phyloP scores from a whole-genome alignment of 176 grass and related monocot genomes.

The Oryza brachyantha region DNA sequence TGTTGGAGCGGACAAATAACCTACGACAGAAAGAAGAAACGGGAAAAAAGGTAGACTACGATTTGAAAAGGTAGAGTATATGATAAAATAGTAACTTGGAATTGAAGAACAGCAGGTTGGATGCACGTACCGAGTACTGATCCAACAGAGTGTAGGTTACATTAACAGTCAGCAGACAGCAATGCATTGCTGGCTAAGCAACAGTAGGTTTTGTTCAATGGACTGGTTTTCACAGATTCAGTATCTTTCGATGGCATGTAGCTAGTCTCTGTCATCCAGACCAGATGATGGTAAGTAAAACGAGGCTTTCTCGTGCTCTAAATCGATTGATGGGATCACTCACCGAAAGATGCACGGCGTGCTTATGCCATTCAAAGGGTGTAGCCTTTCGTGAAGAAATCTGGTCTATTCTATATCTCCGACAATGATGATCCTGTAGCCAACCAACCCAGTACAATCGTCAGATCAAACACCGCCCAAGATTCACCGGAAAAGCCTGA shows the following conservation, averaged over 20 bases:
- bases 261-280: not conserved
- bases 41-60: not conserved
- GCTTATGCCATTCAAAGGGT: not conserved
- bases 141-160: not conserved
- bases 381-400: conserved; percentile 27
- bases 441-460: not conserved
- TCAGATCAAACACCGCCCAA: conserved; percentile 32
- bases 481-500: conserved; percentile 23
- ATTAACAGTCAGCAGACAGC: conserved; percentile 6
- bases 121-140: not conserved
- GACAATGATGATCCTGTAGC: conserved; percentile 25
- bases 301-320: not conserved
- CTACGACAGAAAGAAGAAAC: no score
- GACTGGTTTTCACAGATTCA: not conserved
- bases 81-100: not conserved
- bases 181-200: conserved; percentile 8
- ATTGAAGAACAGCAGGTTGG: conserved; percentile 17
- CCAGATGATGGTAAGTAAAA: not conserved
- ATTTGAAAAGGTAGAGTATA: not conserved
- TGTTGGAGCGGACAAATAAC: not conserved
- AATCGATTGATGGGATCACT: conserved; percentile 31
- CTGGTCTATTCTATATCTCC: conserved; percentile 2
- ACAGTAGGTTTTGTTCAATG: not conserved
- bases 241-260: not conserved
- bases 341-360: conserved; percentile 1